Percentiles rank a stretch among this genome's conserved stretches.
phyloP scores from a whole-genome alignment of 768 basidiomycete species.

The Tremella mesenterica region DNA sequence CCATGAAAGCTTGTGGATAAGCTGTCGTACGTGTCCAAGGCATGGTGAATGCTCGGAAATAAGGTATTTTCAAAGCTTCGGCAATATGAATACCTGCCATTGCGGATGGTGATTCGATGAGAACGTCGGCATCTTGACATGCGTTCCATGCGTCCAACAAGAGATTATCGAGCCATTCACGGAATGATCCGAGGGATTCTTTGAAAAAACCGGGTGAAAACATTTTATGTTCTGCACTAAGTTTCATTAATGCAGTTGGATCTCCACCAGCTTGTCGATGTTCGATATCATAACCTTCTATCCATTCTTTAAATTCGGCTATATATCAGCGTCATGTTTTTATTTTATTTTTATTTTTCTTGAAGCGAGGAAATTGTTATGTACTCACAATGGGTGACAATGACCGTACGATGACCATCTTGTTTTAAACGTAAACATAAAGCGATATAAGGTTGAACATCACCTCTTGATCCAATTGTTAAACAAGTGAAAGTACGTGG shows the following conservation, averaged over 20 bases:
- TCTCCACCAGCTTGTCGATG: constrained; percentile 62
- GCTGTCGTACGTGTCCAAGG: constrained; percentile 50
- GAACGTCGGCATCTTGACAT: constrained; percentile 58
- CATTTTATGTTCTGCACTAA: constrained; percentile 55
- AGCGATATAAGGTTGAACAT: constrained; percentile 53
- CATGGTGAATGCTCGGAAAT: constrained; percentile 50
- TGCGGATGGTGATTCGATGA: constrained; percentile 60
- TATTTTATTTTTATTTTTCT: too few species aligned
- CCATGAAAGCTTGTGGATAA: constrained; percentile 59
- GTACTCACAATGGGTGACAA: constrained; percentile 50
- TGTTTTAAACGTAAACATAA: constrained; percentile 46
- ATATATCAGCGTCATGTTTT: neutral
- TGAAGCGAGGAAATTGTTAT: neutral
- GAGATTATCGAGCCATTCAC: constrained; percentile 59
- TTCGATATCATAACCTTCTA: constrained; percentile 54
- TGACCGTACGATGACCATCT: constrained; percentile 50
- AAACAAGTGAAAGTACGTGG: constrained; percentile 56
- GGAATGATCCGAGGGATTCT: constrained; percentile 55
- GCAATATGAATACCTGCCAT: constrained; percentile 68
- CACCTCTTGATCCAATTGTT: constrained; percentile 58
- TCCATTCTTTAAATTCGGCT: constrained; percentile 52
- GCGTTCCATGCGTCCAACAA: constrained; percentile 57
- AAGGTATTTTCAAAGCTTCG: constrained; percentile 59
- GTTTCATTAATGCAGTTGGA: constrained; percentile 61
- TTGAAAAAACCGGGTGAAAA: constrained; percentile 66